These are phyloP conservation scores for Monosporascus cannonballus DNA, from an alignment of 2,329 filamentous ascomycete species.

Conservation along the genomic window DNA sequence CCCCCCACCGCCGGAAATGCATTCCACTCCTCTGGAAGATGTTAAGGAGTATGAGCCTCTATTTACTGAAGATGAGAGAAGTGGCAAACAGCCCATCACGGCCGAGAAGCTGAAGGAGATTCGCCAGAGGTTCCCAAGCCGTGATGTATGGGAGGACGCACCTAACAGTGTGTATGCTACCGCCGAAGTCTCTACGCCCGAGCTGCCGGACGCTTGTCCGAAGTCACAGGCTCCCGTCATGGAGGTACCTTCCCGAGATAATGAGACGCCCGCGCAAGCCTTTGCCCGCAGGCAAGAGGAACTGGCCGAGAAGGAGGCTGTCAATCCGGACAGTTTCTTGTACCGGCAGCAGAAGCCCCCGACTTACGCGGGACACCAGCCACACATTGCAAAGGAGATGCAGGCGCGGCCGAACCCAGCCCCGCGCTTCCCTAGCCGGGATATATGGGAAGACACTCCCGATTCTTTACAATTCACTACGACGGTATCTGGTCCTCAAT, in stretches of 20 bases:
- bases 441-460: constrained; percentile 92
- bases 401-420: constrained; percentile 46
- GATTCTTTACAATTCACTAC: constrained; percentile 77
- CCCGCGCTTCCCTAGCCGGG: constrained; percentile 80
- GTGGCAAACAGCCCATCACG: constrained; percentile 30
- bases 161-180: constrained; percentile 76
- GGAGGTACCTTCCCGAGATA: constrained; percentile 30
- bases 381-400: constrained; percentile 44
- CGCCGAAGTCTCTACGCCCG: constrained; percentile 79
- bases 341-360: constrained; percentile 43
- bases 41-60: constrained; percentile 93
- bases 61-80: constrained; percentile 72
- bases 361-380: constrained; percentile 40
- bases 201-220: constrained; percentile 43
- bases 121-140: constrained; percentile 77
- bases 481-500: constrained; percentile 55
- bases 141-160: constrained; percentile 96
- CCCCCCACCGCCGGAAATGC: constrained; percentile 47
- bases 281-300: constrained; percentile 63
- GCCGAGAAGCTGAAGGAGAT: constrained; percentile 45
- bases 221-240: constrained; percentile 31
- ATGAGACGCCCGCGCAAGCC: constrained; percentile 54
- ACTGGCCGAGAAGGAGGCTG: constrained; percentile 52
- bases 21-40: constrained; percentile 70
- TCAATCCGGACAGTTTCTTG: constrained; percentile 44